Percentiles rank a stretch among this genome's conserved stretches.
These are phyloP conservation scores for Stagonosporopsis tanaceti DNA, from an alignment of 2,329 filamentous ascomycete genomes.

Conservation along the genomic window DNA sequence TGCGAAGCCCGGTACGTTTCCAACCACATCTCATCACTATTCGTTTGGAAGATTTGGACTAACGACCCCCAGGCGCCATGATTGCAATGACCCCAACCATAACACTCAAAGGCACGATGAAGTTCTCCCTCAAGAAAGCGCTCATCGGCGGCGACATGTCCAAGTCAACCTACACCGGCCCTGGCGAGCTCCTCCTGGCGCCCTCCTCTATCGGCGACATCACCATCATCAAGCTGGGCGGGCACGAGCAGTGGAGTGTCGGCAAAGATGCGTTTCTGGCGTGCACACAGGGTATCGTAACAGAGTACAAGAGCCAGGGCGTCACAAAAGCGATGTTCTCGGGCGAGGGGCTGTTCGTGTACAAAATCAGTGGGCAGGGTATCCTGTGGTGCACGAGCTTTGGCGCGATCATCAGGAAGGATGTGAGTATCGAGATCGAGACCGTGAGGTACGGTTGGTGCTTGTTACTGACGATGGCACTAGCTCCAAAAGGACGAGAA, in stretches of 20 bases:
- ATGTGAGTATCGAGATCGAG: constrained; percentile 65
- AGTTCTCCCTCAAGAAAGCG: constrained; percentile 93
- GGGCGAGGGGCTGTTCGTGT: constrained; percentile 90
- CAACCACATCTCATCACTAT: background rate
- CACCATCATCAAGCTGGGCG: constrained; percentile 76
- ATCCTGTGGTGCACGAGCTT: constrained; percentile 92
- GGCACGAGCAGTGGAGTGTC: constrained; percentile 80
- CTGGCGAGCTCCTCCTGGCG: constrained; percentile 86
- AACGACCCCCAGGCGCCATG: constrained; percentile 71
- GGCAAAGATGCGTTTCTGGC: constrained; percentile 88
- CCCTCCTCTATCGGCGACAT: constrained; percentile 85
- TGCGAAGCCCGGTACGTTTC: constrained; percentile 73
- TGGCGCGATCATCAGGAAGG: constrained; percentile 93
- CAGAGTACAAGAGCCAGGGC: constrained; percentile 85
- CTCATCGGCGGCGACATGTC: constrained; percentile 81
- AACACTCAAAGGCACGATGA: constrained; percentile 80
- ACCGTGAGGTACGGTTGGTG: no score
- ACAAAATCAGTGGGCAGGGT: constrained; percentile 82
- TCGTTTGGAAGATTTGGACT: background rate
- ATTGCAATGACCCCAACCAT: constrained; percentile 93
- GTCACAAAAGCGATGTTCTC: constrained; percentile 92
- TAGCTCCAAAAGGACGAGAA: constrained; percentile 72
- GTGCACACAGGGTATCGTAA: constrained; percentile 84
- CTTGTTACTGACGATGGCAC: background rate
- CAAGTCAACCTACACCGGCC: constrained; percentile 83